These are phyloP conservation scores for Alternaria incomplexa DNA, from an alignment of 2,329 filamentous ascomycete genomes.

Conservation along the genomic window DNA sequence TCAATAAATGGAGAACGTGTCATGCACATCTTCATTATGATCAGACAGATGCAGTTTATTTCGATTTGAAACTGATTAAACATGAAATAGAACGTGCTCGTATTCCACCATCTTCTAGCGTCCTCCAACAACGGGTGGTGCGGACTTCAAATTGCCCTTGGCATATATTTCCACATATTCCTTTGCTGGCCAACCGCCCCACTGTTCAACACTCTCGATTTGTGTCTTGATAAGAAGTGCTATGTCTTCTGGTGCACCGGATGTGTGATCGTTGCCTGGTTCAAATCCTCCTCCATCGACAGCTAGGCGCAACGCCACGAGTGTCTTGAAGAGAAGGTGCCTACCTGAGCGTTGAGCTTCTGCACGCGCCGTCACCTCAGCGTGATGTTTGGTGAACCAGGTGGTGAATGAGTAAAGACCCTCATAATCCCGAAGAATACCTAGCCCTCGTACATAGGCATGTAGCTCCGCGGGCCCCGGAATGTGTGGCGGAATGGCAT, in stretches of 20 bases:
- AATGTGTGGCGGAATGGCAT: conserved; percentile 47
- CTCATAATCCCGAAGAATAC: conserved; percentile 63
- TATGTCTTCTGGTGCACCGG: conserved; percentile 38
- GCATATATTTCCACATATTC: conserved; percentile 49
- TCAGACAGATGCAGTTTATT: too few relatives aligned
- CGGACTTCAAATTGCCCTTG: conserved; percentile 21
- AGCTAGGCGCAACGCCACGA: conserved; percentile 51
- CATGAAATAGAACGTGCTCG: background rate
- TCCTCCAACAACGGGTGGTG: conserved; percentile 19
- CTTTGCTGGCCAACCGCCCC: conserved; percentile 54
- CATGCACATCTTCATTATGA: too few relatives aligned
- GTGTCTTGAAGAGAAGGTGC: conserved; percentile 37
- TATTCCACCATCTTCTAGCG: conserved; percentile 4
- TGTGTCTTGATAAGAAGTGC: conserved; percentile 36
- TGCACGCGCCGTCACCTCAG: conserved; percentile 35
- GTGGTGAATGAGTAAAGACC: conserved; percentile 63
- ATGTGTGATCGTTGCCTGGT: background rate
- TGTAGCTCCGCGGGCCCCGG: conserved; percentile 60
- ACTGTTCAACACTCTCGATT: conserved; percentile 47
- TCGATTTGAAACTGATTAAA: too few relatives aligned
- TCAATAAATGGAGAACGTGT: background rate
- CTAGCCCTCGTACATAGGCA: conserved; percentile 68
- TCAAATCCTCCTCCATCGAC: conserved; percentile 40
- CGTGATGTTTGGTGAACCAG: conserved; percentile 59
- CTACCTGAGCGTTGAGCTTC: conserved; percentile 33